Conservation (phyloP, 2,329 filamentous ascomycete genomes). For the Diaporthe batatas region DNA sequence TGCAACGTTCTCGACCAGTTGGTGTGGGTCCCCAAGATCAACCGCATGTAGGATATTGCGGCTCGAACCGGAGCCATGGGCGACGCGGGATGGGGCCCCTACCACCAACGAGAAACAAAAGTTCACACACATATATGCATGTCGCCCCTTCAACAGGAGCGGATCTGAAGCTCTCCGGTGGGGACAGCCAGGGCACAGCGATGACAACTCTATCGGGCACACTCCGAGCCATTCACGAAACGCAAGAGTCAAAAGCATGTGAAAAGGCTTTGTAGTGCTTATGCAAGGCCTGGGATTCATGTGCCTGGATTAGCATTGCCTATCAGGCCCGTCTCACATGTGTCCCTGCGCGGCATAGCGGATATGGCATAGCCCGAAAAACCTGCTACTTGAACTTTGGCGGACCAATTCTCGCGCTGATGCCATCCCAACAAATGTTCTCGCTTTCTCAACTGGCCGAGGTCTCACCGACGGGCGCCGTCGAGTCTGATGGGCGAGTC, state of each 20-base stretch:
- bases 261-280: conserved; percentile 24
- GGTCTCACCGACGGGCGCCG: conserved; percentile 46
- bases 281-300: conserved; percentile 35
- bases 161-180: conserved; percentile 14
- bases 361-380: conserved; percentile 14
- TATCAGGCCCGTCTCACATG: conserved; percentile 12
- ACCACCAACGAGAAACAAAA: conserved; percentile 3
- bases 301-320: conserved; percentile 9
- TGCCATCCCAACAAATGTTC: conserved; percentile 25
- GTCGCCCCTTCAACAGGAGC: conserved; percentile 13
- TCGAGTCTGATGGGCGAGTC: conserved; percentile 57
- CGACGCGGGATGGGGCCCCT: conserved; percentile 7
- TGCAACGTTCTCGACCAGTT: conserved; percentile 22
- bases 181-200: conserved; percentile 18
- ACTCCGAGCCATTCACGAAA: conserved; percentile 30
- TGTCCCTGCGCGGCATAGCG: conserved; percentile 19
- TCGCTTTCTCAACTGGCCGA: conserved; percentile 36
- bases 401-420: conserved; percentile 22
- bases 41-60: conserved; percentile 24
- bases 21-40: conserved; percentile 27
- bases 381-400: conserved; percentile 5
- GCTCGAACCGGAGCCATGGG: conserved; percentile 32
- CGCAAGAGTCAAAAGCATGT: conserved; percentile 26
- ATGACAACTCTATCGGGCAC: conserved; percentile 38
- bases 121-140: not conserved